Base-by-base conservation (phyloP, 495 filamentous ascomycete genomes). In the Penicillium ucsense region DNA sequence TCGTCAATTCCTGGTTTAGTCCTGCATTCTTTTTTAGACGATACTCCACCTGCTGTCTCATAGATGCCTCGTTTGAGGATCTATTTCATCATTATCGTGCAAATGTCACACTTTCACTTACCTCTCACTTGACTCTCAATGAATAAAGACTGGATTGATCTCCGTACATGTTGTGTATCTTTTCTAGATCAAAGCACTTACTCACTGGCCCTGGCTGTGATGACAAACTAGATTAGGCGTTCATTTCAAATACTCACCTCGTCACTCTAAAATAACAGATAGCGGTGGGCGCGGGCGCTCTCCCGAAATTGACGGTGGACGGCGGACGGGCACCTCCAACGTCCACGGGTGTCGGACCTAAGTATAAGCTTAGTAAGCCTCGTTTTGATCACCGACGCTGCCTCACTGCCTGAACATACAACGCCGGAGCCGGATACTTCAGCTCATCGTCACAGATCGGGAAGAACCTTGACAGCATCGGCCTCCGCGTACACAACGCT, bases 11-110 rank as follows among this genome's bases (percentile, higher is more conserved):
- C 28, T 41, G 27, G 9, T 30, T 41, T 41, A 30, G 20, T 41
- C 8, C 36, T 11, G 31, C 36, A 43, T 29, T 45, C 29, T 41
- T 8, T 11, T 39, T 45, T 53, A 53, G 47, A 53, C 29, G 48
- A 43, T 53, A 53, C 48, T 41, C 36, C 31, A 36, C 43, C 36
- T 31, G 33, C 30, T 45, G 31, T 45, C 10, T 2, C 34, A 29
- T 31, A 33, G 11, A 34, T 43, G 31, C 31, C 9, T 8, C 12
- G 3, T 41, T 10, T 31, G 29, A 41, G 32, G 0, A 28, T 35
- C 31, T 35, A 20, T 10, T 4, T 10, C 31, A 33, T 35, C 8
- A 34, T 27, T 3, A 39, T 5, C 30, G 12, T 36, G 31, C 30
- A 49, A 32, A 45, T 37, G 33, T 42, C 48, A 44, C 36, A 31